Evolutionary conservation across 805 yeast species (phyloP).

Genomic region (Candida easanensis): DNA sequence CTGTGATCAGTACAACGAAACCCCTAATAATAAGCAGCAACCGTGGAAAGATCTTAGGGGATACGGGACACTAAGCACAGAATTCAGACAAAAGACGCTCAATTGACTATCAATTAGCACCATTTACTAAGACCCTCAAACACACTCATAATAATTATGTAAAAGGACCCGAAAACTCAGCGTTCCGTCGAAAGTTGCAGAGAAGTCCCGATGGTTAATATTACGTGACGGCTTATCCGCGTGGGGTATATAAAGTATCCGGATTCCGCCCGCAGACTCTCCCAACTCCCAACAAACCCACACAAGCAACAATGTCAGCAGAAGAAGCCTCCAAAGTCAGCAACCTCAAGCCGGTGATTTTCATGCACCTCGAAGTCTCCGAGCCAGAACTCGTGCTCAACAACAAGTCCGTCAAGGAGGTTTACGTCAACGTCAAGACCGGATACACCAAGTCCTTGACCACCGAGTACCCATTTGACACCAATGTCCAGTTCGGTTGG

Average conservation of each 20-base stretch:
- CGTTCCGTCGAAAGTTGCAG: no score
- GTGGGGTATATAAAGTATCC: neutral
- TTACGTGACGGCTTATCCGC: neutral
- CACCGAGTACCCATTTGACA: constrained; percentile 36
- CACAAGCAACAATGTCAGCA: constrained; percentile 4
- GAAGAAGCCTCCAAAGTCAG: constrained; percentile 10
- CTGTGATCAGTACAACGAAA: no score
- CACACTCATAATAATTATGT: no score
- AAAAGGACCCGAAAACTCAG: no score
- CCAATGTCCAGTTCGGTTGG: constrained; percentile 36
- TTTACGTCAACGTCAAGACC: constrained; percentile 30
- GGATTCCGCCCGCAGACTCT: neutral
- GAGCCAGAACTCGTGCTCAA: constrained; percentile 32
- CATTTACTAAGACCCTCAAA: no score
- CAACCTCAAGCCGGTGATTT: constrained; percentile 36
- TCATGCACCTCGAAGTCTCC: constrained; percentile 33
- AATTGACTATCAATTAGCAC: no score
- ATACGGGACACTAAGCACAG: no score
- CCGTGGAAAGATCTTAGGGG: no score
- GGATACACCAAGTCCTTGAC: constrained; percentile 39
- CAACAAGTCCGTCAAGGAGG: constrained; percentile 28
- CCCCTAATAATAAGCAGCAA: no score
- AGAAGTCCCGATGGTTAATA: no score
- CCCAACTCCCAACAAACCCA: neutral
- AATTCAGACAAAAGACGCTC: no score